phyloP scores from a whole-genome alignment of 495 filamentous ascomycete species.

The Barbatosphaeria neglecta region DNA sequence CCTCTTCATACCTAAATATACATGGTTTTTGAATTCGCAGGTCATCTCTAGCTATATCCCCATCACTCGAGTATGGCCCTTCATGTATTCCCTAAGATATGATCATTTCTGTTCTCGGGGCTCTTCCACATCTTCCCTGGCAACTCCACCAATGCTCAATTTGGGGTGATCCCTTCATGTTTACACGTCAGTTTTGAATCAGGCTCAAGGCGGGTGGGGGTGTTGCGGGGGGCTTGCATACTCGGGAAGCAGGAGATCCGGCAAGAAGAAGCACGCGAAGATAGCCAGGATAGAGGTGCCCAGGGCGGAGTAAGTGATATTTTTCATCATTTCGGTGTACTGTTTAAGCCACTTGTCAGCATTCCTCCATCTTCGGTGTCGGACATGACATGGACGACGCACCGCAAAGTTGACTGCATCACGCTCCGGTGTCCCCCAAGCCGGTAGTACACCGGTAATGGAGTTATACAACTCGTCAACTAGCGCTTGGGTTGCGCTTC shows the following conservation, averaged over 20 bases:
- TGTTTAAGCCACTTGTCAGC: slow-evolving; percentile 4
- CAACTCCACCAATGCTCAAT: background rate
- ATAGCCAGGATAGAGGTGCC: slow-evolving; percentile 26
- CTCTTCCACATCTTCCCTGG: background rate
- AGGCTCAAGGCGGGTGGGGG: background rate
- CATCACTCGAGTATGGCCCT: background rate
- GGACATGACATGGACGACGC: slow-evolving; percentile 5
- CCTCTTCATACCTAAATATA: no score
- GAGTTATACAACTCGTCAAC: slow-evolving; percentile 29
- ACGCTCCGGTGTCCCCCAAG: slow-evolving; percentile 29
- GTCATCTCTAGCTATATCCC: background rate
- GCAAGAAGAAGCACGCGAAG: slow-evolving; percentile 26
- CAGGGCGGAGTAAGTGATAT: slow-evolving; percentile 32
- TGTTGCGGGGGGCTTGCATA: background rate
- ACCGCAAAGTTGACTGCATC: slow-evolving; percentile 31
- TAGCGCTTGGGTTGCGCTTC: slow-evolving; percentile 6
- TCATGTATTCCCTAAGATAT: background rate
- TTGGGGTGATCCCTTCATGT: background rate
- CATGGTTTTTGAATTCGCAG: background rate
- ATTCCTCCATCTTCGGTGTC: background rate
- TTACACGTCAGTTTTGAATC: background rate
- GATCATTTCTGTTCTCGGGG: background rate
- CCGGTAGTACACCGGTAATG: slow-evolving; percentile 26
- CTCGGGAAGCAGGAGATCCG: slow-evolving; percentile 11
- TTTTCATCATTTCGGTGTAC: slow-evolving; percentile 35